phyloP scores from a whole-genome alignment of 2,329 filamentous ascomycete species.

The Dendrostoma leiphaemia region DNA sequence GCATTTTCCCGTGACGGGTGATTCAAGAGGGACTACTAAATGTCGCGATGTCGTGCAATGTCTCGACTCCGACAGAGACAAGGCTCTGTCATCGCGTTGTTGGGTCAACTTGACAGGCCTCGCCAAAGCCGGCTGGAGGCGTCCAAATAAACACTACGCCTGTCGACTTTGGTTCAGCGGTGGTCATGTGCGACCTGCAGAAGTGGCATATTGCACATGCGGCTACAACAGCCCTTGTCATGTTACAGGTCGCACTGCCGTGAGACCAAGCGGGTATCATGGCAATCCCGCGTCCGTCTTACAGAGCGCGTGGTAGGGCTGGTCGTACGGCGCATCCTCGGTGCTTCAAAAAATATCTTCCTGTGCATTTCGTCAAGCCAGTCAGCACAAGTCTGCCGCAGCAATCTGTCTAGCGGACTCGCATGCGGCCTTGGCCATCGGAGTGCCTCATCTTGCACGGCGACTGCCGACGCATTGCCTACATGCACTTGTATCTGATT shows the following conservation, averaged over 20 bases:
- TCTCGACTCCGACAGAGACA: not conserved
- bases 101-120: not conserved
- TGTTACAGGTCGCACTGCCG: slow-evolving; percentile 1
- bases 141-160: not conserved
- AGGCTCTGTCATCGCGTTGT: not conserved
- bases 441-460: not conserved
- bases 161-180: not conserved
- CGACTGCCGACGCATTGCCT: not conserved
- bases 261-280: not conserved
- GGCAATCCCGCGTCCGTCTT: not conserved
- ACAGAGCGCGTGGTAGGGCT: not conserved
- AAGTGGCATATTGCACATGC: not conserved
- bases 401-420: not conserved
- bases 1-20: not conserved
- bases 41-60: not conserved
- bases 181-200: too few species aligned
- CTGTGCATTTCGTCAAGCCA: not conserved
- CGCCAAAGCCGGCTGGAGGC: not conserved
- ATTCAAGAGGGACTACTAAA: not conserved
- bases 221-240: too few species aligned
- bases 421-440: not conserved
- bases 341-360: not conserved
- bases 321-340: not conserved
- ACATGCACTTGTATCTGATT: not conserved
- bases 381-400: not conserved